Conservation (phyloP, 2,329 filamentous ascomycete genomes). For the Colletotrichum chrysophilum region DNA sequence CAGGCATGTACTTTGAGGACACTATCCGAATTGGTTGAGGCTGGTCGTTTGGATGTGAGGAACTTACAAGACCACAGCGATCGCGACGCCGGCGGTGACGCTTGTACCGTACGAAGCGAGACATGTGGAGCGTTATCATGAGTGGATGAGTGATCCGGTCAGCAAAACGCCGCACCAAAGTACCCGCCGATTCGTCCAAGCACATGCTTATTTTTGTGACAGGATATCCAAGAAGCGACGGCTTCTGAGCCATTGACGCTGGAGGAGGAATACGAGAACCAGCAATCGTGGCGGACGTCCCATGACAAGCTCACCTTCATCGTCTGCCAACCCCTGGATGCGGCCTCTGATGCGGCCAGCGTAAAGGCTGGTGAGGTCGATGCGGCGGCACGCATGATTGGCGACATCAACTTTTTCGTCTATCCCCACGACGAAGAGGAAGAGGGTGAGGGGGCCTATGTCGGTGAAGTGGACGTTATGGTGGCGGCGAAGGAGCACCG, state of each 20-base stretch:
- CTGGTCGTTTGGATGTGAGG: not conserved
- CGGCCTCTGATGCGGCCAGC: not conserved
- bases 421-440: conserved; percentile 60
- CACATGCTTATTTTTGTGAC: not conserved
- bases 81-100: conserved; percentile 69
- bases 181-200: not conserved
- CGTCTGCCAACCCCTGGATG: conserved; percentile 61
- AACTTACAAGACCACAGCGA: conserved; percentile 51
- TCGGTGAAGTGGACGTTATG: conserved; percentile 89
- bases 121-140: conserved; percentile 84
- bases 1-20: conserved; percentile 34
- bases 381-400: conserved; percentile 63
- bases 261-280: conserved; percentile 87
- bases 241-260: conserved; percentile 85
- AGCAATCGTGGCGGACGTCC: conserved; percentile 82
- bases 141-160: conserved; percentile 89
- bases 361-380: conserved; percentile 53
- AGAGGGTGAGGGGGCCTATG: conserved; percentile 39
- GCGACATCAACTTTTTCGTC: conserved; percentile 85
- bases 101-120: conserved; percentile 84
- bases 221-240: conserved; percentile 82
- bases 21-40: not conserved
- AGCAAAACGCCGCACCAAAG: conserved; percentile 13
- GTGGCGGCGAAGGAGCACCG: conserved; percentile 67
- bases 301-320: conserved; percentile 94